A percentile compares a stretch with the other conserved stretches of the same genome.
Conservation (phyloP, 164 flowering plant genomes). For the Piper longum region DNA sequence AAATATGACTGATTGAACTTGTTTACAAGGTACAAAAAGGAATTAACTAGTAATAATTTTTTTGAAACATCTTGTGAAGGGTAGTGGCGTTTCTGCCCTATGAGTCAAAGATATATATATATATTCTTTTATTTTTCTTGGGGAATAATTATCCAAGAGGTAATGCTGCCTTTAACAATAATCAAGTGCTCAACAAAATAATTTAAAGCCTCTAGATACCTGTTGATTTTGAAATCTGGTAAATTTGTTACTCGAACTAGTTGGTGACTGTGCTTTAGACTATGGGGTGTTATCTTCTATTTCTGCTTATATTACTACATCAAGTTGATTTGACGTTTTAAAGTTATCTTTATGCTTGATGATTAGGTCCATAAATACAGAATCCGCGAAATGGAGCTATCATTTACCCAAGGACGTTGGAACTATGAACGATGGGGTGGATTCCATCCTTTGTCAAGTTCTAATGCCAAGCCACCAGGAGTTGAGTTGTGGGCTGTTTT, state of each 20-base stretch:
- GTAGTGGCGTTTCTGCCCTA: too few relatives aligned
- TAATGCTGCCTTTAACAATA: too few relatives aligned
- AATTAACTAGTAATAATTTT: too few relatives aligned
- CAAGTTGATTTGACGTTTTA: background rate
- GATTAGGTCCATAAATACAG: conserved; percentile 66
- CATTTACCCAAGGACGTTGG: conserved; percentile 98
- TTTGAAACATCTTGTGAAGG: too few relatives aligned
- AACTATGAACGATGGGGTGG: conserved; percentile 96
- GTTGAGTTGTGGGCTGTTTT: conserved; percentile 96
- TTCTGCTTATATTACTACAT: background rate
- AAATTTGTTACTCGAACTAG: background rate
- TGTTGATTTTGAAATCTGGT: background rate
- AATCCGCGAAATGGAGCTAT: conserved; percentile 79
- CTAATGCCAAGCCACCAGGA: conserved; percentile 91
- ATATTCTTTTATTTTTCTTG: too few relatives aligned
- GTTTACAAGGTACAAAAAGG: too few relatives aligned
- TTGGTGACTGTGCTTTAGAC: background rate
- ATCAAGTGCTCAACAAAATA: too few relatives aligned
- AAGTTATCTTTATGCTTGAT: conserved; percentile 2
- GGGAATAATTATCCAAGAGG: too few relatives aligned
- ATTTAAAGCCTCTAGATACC: background rate
- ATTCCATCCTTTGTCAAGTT: conserved; percentile 66
- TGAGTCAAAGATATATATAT: too few relatives aligned
- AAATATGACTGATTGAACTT: too few relatives aligned
- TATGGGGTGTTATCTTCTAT: background rate